A percentile compares a stretch with the other conserved stretches of the same genome.
phyloP scores from a whole-genome alignment of 495 filamentous ascomycete species.

The Astrothelium macrocarpum region DNA sequence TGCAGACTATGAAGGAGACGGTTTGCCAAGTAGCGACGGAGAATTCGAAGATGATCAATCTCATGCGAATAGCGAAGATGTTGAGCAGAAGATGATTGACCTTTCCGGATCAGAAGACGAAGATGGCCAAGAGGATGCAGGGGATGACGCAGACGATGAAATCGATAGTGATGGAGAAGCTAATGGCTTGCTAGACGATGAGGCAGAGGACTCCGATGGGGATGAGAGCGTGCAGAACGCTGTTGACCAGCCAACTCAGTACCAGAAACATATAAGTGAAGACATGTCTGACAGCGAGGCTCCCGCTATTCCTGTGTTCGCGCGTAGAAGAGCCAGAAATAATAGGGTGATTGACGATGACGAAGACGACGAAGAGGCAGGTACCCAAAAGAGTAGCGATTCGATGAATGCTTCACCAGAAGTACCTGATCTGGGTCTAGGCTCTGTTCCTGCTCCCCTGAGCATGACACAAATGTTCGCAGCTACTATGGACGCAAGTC shows the following conservation, averaged over 20 bases:
- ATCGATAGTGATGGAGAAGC: conserved; percentile 34
- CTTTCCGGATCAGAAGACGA: conserved; percentile 35
- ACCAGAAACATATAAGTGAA: conserved; percentile 17
- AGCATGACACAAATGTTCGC: conserved; percentile 87
- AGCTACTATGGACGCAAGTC: conserved; percentile 66
- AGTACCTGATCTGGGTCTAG: conserved; percentile 17
- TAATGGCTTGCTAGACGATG: conserved; percentile 27
- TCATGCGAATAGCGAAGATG: conserved; percentile 44
- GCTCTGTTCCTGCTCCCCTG: conserved; percentile 28
- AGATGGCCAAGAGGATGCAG: conserved; percentile 32
- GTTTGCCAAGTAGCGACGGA: conserved; percentile 50
- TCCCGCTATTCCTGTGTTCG: neutral
- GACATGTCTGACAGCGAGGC: conserved; percentile 31
- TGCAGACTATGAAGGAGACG: conserved; percentile 40
- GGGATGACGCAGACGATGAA: conserved; percentile 31
- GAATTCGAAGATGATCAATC: conserved; percentile 56
- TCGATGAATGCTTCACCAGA: conserved; percentile 5
- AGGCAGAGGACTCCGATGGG: conserved; percentile 16
- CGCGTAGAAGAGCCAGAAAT: neutral
- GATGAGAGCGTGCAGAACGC: conserved; percentile 10
- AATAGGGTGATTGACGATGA: conserved; percentile 8
- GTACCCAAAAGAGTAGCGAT: neutral
- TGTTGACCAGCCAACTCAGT: neutral
- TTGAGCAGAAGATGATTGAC: conserved; percentile 37
- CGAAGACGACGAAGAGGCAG: conserved; percentile 24